Base-by-base conservation (phyloP, 495 filamentous ascomycete genomes). In the Aspergillus asperescens region DNA sequence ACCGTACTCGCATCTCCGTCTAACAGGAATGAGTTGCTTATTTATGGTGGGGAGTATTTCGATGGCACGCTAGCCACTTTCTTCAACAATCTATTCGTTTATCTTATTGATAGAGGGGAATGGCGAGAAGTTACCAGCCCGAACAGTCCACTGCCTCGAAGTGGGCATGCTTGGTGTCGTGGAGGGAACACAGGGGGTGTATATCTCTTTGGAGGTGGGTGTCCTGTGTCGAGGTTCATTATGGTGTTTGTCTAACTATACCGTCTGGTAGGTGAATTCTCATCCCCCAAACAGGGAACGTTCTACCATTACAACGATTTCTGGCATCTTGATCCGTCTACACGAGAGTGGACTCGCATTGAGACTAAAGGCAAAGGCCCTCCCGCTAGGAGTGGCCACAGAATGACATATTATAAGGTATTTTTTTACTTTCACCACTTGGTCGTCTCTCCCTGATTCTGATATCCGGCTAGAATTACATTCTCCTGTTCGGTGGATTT, bases 251-350 rank as follows among this genome's bases (percentile, higher is more conserved):
- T n/a, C 10, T 20, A 13, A 38, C 16, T 52, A 16, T 48, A 74
- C 81, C 55, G 80, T 81, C 55, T 13, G 41, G 32, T 38, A 70
- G 69, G 73, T 37, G 80, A 83, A 58, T 85, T 85, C 46, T 87
- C 81, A 2, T 84, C 77, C 7, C 93, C 93, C 1, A 98, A 96
- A 62, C 93, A 98, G 66, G 93, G 93, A 4, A 98, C 92, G 1
- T 98, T 98, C 65, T 96, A 98, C 63, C 93, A 98, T 61, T 98
- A 98, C 72, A 95, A 95, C 66, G 93, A 96, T 64, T 96, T 97
- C 64, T 98, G 93, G 93, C 78, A 87, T 25, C 82, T 96, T 29
- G 89, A 96, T 46, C 82, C 89, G 0, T 75, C 78, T 5, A 80
- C 83, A 0, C 78, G 88, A 50, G 93, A 98, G 72, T 98, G 93